Evolutionary conservation across 352 stramenopile genomes (phyloP), one percentile per base, ranked within the genome.

Genomic region (Thalassiosira mediterranea): DNA sequence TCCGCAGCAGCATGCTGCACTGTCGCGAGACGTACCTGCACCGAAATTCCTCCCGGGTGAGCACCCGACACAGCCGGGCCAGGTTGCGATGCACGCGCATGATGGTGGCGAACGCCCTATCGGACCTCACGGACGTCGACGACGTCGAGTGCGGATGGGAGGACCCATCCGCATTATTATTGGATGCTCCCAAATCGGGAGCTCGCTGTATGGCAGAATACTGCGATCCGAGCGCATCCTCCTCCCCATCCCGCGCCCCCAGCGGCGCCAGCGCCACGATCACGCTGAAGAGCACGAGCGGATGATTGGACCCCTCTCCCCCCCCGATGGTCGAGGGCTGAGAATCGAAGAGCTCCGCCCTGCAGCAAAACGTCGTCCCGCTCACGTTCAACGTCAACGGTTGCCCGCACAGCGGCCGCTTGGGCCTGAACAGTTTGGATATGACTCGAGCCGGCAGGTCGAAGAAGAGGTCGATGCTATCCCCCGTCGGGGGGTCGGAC

Each of bases 361-460:
- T 56, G 49, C 84, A 93, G 65, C 84, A 91, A 80, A 93, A 93
- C 0, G 89, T 76, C 5, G 87, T 91, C 3, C 73, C 81, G 54
- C 81, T 83, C 0, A 93, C 69, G 32, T 76, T 83, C 3, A 93
- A 58, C 19, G 83, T 93, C 63, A 91, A 79, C 8, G 87, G 84
- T 72, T 88, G 73, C 13, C 81, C 81, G 65, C 87, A 93, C 17
- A 93, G 67, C 7, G 81, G 57, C 25, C 61, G 71, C 59, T 93
- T 91, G 0, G 83, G 81, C 38, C 87, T 76, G 68, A 93, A 93
- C 26, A 93, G 58, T 56, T 93, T 93, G 2, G 84, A 84, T 52
- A 93, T 81, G 60, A 89, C 77, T 15, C 72, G 63, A 5, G 79
- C 62, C 15, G 77, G 74, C 4, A 93, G 49, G 10, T 82, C 79